phyloP scores from a whole-genome alignment of 2,329 filamentous ascomycete species.

The Botryotinia calthae region DNA sequence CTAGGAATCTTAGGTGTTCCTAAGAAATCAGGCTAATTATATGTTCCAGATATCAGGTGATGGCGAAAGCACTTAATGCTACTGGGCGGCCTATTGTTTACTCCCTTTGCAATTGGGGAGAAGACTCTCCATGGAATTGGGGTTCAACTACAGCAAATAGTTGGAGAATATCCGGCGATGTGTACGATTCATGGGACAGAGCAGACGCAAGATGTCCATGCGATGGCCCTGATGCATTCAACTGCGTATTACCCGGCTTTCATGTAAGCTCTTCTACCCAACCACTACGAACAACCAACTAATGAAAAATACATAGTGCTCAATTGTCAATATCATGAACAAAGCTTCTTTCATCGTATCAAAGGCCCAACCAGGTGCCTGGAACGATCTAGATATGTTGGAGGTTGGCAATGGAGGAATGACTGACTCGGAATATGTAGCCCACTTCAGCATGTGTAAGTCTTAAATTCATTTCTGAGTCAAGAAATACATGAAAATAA shows the following conservation, averaged over 20 bases:
- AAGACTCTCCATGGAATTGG: slow-evolving; percentile 46
- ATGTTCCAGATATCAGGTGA: slow-evolving; percentile 36
- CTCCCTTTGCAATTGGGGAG: slow-evolving; percentile 49
- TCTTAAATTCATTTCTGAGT: neutral
- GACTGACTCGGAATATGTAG: slow-evolving; percentile 40
- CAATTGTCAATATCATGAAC: slow-evolving; percentile 33
- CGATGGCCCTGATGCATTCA: slow-evolving; percentile 42
- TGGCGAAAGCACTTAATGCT: slow-evolving; percentile 40
- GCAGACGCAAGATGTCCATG: slow-evolving; percentile 40
- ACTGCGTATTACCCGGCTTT: slow-evolving; percentile 36
- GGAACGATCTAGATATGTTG: slow-evolving; percentile 40
- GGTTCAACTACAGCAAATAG: slow-evolving; percentile 40
- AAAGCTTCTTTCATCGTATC: slow-evolving; percentile 36
- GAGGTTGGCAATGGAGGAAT: slow-evolving; percentile 42
- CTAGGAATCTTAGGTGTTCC: neutral
- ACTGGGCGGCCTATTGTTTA: slow-evolving; percentile 42
- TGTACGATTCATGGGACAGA: slow-evolving; percentile 43
- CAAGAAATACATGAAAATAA: neutral
- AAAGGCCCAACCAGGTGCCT: slow-evolving; percentile 36
- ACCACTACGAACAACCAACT: neutral
- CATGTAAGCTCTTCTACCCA: slow-evolving; percentile 20
- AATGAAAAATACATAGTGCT: slow-evolving; percentile 28
- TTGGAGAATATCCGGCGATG: slow-evolving; percentile 43
- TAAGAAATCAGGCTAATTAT: neutral
- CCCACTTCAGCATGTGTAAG: slow-evolving; percentile 37